Evolutionary conservation across 768 basidiomycete genomes (phyloP), one percentile per base, ranked within the genome.

Genomic region (Trametes villosa): DNA sequence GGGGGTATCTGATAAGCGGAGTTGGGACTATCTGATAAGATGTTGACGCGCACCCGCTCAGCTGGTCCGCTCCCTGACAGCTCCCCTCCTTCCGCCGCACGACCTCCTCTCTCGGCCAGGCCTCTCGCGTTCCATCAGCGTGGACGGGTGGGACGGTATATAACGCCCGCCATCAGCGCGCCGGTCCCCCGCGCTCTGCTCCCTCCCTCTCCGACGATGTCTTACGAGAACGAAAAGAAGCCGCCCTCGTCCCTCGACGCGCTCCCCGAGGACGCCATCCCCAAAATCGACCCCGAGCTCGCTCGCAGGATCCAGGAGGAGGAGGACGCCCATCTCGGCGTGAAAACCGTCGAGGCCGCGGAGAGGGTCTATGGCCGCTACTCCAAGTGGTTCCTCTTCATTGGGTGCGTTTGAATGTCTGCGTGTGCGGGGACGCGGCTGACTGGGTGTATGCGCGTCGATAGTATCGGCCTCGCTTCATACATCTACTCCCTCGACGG

Each of bases 401-500:
- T 83, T 41, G 79, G 86, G 88, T 87, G 55, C 65, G 63, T 55
- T 34, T 17, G 24, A 29, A 46, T 30, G 26, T 18, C 47, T 9
- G 38, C 27, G 9, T 26, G 30, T 29, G 46, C 50, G 22, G 18
- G 30, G 9, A 31, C 46, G 17, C 5, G 8, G 29, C 27, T 20
- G 24, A 7, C 54, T n/a, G n/a, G n/a, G n/a, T n/a, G n/a, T n/a
- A n/a, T n/a, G n/a, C 41, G 36, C 24, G 18, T 6, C 24, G 22
- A 9, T 7, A 65, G 63, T 2, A 59, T 90, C 62, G 87, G 78
- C 12, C 79, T 89, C 1, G 86, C 87, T 0, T 82, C 87, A 1
- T 91, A 89, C 71, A 86, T 90, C 56, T 91, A 91, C 71, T 88
- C 88, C 0, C 78, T 92, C 45, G 89, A 91, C 60, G 77, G 81